Conservation (phyloP, 495 filamentous ascomycete genomes). For the Penicillium salamii region DNA sequence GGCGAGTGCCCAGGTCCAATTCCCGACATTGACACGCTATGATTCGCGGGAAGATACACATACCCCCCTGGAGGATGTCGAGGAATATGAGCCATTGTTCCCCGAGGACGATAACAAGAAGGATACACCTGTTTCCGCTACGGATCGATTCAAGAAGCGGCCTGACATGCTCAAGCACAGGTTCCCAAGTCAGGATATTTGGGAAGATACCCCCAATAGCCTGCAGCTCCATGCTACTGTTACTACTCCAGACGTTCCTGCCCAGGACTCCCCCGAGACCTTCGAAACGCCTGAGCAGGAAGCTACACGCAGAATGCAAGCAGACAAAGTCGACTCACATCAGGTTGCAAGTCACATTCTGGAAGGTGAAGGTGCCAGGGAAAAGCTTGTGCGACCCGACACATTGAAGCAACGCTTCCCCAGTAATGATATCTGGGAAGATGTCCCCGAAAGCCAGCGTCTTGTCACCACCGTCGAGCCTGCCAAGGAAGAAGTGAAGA, state of each 20-base stretch:
- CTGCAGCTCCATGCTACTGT: constrained; percentile 81
- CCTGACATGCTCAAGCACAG: constrained; percentile 63
- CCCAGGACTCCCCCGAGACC: constrained; percentile 19
- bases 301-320: constrained; percentile 45
- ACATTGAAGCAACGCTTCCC: constrained; percentile 74
- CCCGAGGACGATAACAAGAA: constrained; percentile 73
- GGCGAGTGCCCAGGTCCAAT: constrained; percentile 55
- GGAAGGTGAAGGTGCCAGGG: constrained; percentile 25
- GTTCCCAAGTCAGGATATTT: constrained; percentile 92
- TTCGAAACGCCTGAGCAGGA: constrained; percentile 61
- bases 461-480: constrained; percentile 79
- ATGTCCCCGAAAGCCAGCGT: constrained; percentile 78
- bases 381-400: constrained; percentile 50
- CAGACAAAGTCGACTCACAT: constrained; percentile 45
- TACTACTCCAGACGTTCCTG: constrained; percentile 65
- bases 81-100: constrained; percentile 95
- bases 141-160: constrained; percentile 60
- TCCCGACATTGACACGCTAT: constrained; percentile 45
- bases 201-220: constrained; percentile 94
- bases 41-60: constrained; percentile 52
- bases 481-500: constrained; percentile 45
- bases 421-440: constrained; percentile 96
- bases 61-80: constrained; percentile 82
- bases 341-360: constrained; percentile 42
- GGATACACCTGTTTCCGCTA: constrained; percentile 51